These are phyloP conservation scores for Rhododendron griersonianum DNA, from an alignment of 148 eudicot genomes.

Conservation along the genomic window DNA sequence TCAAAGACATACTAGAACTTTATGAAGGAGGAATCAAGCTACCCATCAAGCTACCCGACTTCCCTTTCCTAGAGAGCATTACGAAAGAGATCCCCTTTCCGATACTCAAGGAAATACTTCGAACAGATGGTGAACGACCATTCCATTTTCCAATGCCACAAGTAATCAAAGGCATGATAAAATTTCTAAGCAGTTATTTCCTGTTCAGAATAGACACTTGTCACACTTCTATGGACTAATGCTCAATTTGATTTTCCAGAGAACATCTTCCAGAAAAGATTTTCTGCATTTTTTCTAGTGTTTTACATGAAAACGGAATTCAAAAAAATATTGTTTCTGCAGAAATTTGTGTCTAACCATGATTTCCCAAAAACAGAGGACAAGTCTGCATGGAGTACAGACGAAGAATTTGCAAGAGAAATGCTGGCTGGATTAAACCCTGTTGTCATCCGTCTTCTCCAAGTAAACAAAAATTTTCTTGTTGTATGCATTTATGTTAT, in stretches of 20 bases:
- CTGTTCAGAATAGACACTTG: background rate
- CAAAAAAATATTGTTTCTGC: background rate
- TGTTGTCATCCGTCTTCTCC: constrained; percentile 50
- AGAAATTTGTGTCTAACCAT: background rate
- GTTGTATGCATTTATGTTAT: background rate
- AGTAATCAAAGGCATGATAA: constrained; percentile 52
- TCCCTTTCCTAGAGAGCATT: constrained; percentile 23
- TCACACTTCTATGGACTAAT: background rate
- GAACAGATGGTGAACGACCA: constrained; percentile 29
- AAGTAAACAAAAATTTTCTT: constrained; percentile 28
- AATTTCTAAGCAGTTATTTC: background rate
- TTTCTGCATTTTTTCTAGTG: background rate
- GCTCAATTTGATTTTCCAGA: background rate
- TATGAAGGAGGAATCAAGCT: constrained; percentile 55
- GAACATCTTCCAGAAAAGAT: background rate
- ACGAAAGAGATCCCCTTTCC: constrained; percentile 40
- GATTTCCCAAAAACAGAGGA: constrained; percentile 43
- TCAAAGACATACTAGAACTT: constrained; percentile 49
- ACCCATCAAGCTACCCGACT: constrained; percentile 34
- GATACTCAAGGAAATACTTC: constrained; percentile 34
- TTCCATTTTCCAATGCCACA: constrained; percentile 54
- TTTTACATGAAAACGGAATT: background rate
- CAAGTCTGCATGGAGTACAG: constrained; percentile 74
- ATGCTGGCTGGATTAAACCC: constrained; percentile 87
- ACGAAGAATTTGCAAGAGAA: constrained; percentile 87